phyloP scores from a whole-genome alignment of 179 eudicot species.

The Carnegiea gigantea region DNA sequence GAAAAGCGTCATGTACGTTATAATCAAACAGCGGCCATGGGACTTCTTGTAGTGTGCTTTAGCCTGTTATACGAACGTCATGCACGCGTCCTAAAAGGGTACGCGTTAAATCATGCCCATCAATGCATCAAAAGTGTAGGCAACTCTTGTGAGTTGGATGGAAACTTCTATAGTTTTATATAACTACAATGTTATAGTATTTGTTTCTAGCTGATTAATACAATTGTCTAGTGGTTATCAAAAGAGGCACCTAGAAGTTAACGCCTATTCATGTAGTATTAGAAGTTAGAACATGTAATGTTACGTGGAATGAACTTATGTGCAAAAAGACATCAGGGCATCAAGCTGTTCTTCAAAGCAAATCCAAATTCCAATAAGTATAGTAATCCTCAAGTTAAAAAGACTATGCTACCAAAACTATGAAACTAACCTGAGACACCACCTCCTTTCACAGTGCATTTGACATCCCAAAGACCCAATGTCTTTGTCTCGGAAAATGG shows the following conservation, averaged over 20 bases:
- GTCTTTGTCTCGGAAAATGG: slow-evolving; percentile 91
- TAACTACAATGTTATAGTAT: background rate
- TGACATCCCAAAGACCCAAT: slow-evolving; percentile 82
- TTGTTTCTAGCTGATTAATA: background rate
- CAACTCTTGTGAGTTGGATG: background rate
- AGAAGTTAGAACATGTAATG: background rate
- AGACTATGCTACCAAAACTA: background rate
- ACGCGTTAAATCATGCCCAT: background rate
- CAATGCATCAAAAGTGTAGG: background rate
- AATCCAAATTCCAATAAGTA: background rate
- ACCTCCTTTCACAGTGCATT: slow-evolving; percentile 95
- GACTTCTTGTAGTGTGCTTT: background rate
- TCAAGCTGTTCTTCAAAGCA: background rate
- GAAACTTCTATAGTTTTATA: background rate
- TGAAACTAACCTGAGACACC: slow-evolving; percentile 70
- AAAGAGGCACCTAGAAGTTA: background rate
- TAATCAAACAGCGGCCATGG: background rate
- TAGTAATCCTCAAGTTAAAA: background rate
- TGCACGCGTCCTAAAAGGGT: background rate
- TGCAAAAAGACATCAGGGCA: background rate
- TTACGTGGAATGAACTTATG: background rate
- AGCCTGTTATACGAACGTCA: background rate
- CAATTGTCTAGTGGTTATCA: background rate
- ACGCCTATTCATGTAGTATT: background rate
- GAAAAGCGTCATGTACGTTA: too few species aligned